Base-by-base conservation (phyloP, 208 protist genomes). In the Trypanosoma vivax region DNA sequence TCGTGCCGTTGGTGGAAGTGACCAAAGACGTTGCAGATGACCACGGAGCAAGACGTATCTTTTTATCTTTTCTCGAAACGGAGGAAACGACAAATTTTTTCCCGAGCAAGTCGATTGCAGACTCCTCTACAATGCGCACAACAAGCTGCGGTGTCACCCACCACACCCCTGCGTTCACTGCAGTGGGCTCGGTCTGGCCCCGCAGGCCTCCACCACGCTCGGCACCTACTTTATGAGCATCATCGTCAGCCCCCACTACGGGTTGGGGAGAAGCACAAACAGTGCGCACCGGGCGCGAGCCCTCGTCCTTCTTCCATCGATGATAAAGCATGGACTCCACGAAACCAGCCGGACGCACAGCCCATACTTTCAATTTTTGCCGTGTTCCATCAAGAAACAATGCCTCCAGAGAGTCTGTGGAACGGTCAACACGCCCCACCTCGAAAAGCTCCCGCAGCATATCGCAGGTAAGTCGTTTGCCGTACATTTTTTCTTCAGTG, bases 281-380 rank as follows among this genome's bases (percentile, higher is more conserved):
- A 21, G 47, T 63, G 19, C 53, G 46, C 34, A 84, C 72, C 0
- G 86, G 86, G 0, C 82, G 79, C 19, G 63, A 76, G n/a, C 59
- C 52, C 16, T 82, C 77, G 42, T 93, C 75, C 3, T 50, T 57
- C 64, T 83, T 90, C 83, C 86, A 93, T 41, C 60, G 29, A 1
- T 28, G 45, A 53, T 76, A 89, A 19, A 88, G 53, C 40, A 50
- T 47, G n/a, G 38, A 50, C 58, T 93, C 82, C 13, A 87, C 67
- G 53, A 86, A 87, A 9, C 86, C 86, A 25, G 86, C 86, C 2
- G 75, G 73, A 11, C 81, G 82, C 38, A 88, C 62, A n/a, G 79
- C 73, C n/a, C 40, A 45, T 21, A 75, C 51, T 23, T 60, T 50
- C 18, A 87, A 51, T 49, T 84, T 83, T 5, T 30, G 53, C 14